Evolutionary conservation across 192 early-diverging fungal species (phyloP).

Genomic region (Cetraspora pellucida): DNA sequence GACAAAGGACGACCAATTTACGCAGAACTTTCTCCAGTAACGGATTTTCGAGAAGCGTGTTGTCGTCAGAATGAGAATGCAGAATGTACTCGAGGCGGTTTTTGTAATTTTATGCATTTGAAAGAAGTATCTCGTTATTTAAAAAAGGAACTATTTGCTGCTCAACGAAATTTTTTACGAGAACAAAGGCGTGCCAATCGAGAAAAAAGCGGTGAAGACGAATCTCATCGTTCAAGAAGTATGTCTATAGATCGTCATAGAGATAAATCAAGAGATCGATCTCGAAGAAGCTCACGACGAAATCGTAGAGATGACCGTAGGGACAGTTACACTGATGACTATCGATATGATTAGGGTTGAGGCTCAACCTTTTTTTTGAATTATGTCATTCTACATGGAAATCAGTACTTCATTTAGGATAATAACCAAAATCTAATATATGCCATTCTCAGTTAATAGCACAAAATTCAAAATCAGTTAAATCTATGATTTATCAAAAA

Average conservation of each 20-base stretch:
- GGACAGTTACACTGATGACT: constrained; percentile 18
- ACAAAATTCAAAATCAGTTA: too few species aligned
- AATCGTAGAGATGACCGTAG: constrained; percentile 24
- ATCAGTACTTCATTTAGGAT: not conserved
- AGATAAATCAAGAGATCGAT: constrained; percentile 9
- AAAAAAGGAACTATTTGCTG: constrained; percentile 79
- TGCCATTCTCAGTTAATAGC: too few species aligned
- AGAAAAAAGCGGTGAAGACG: constrained; percentile 40
- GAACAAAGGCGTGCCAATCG: constrained; percentile 52
- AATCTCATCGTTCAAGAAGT: constrained; percentile 4
- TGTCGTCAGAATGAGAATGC: constrained; percentile 95
- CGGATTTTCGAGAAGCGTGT: constrained; percentile 97
- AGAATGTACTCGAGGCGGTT: constrained; percentile 93
- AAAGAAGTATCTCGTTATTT: constrained; percentile 79
- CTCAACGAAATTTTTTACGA: constrained; percentile 62
- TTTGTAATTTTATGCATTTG: constrained; percentile 99
- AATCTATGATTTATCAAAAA: too few species aligned
- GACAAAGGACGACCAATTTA: constrained; percentile 80
- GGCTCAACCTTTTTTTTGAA: not conserved
- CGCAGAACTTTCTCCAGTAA: constrained; percentile 96
- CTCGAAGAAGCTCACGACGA: constrained; percentile 1
- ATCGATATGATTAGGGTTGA: constrained; percentile 11
- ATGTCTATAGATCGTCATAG: constrained; percentile 1
- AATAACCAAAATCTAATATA: too few species aligned
- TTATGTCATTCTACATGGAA: not conserved